Evolutionary conservation across 108 stramenopile species (phyloP).

Genomic region (Bacterosira constricta): DNA sequence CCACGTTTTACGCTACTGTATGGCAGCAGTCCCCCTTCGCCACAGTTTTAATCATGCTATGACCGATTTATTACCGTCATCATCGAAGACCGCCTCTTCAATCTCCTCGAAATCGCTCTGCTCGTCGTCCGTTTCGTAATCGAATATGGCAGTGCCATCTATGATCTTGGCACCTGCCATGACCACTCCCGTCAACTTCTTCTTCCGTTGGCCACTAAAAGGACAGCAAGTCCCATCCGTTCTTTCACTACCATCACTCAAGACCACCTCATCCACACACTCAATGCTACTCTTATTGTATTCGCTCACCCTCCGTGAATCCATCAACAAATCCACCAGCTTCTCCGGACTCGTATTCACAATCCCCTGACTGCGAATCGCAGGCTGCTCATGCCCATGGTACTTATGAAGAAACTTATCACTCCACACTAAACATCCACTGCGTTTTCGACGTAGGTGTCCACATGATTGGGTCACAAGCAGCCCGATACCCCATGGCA

Average conservation of each 20-base stretch:
- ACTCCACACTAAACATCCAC: conserved; percentile 60
- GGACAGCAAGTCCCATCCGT: conserved; percentile 45
- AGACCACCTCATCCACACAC: conserved; percentile 59
- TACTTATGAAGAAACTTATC: conserved; percentile 67
- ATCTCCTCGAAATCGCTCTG: conserved; percentile 15
- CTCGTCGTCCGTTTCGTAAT: conserved; percentile 33
- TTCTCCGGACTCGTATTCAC: conserved; percentile 61
- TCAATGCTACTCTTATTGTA: conserved; percentile 84
- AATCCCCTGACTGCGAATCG: conserved; percentile 65
- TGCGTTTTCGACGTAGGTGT: conserved; percentile 40
- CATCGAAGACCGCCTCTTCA: conserved; percentile 23
- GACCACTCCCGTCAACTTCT: conserved; percentile 48
- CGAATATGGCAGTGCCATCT: conserved; percentile 38
- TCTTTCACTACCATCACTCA: conserved; percentile 64
- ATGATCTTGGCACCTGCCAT: conserved; percentile 40
- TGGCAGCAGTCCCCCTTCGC: conserved; percentile 35
- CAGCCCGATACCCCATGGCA: conserved; percentile 32
- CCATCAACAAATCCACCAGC: conserved; percentile 71
- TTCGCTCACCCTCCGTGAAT: conserved; percentile 68
- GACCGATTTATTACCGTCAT: conserved; percentile 20
- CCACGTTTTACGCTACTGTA: conserved; percentile 44
- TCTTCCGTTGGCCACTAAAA: conserved; percentile 47
- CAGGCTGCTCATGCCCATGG: conserved; percentile 75
- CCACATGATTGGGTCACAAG: conserved; percentile 52
- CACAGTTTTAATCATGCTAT: not conserved